Evolutionary conservation across 306 rosid genomes (phyloP).

Genomic region (Inga oerstediana): DNA sequence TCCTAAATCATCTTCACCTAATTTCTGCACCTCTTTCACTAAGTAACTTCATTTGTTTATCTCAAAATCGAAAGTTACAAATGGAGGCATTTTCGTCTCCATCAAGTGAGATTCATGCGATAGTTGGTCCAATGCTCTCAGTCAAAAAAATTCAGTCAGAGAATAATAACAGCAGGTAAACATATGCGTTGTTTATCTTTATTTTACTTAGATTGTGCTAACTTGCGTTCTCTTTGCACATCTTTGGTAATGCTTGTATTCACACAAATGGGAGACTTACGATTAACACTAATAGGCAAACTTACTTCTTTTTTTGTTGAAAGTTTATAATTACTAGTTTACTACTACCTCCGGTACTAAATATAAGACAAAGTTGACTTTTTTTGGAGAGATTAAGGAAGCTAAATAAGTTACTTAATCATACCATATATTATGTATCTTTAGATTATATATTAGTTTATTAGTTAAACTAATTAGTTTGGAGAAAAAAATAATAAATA

Average conservation of each 20-base stretch:
- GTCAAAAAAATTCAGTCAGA: constrained; percentile 78
- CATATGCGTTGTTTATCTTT: neutral
- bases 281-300: too few relatives aligned
- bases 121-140: constrained; percentile 90
- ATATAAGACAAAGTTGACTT: too few relatives aligned
- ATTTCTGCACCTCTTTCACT: constrained; percentile 35
- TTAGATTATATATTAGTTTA: too few relatives aligned
- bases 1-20: constrained; percentile 37
- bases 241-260: neutral
- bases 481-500: too few relatives aligned
- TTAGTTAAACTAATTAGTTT: too few relatives aligned
- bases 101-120: constrained; percentile 73
- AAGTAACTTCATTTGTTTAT: constrained; percentile 14
- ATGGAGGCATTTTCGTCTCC: constrained; percentile 38
- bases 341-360: too few relatives aligned
- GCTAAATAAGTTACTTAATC: too few relatives aligned
- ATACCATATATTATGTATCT: too few relatives aligned
- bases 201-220: neutral
- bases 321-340: neutral
- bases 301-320: neutral
- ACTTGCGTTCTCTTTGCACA: neutral
- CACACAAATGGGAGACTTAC: too few relatives aligned
- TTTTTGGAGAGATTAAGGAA: too few relatives aligned
- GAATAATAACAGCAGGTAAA: constrained; percentile 69
- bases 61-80: constrained; percentile 44